phyloP scores from a whole-genome alignment of 2,329 filamentous ascomycete species.

The Stachybotrys echinatus region DNA sequence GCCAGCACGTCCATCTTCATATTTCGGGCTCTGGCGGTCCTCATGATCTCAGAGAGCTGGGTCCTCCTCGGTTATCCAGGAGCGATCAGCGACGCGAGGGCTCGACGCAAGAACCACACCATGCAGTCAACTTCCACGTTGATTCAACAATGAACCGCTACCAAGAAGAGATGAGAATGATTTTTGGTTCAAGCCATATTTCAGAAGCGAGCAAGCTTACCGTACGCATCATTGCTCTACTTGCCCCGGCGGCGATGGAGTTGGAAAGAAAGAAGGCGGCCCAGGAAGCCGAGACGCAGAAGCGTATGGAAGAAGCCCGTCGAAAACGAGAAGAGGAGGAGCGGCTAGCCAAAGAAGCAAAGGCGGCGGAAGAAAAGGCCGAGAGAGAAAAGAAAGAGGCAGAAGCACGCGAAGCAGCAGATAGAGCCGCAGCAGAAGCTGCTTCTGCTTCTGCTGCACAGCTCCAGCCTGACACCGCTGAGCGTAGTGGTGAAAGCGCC shows the following conservation, averaged over 20 bases:
- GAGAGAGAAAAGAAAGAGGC: conserved; percentile 64
- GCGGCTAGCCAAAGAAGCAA: conserved; percentile 61
- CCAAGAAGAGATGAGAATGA: conserved; percentile 82
- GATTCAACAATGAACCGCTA: conserved; percentile 72
- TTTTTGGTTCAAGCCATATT: conserved; percentile 63
- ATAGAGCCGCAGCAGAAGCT: conserved; percentile 54
- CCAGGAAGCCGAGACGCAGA: conserved; percentile 44
- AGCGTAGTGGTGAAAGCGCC: conserved; percentile 24
- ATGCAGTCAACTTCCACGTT: conserved; percentile 70
- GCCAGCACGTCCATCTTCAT: conserved; percentile 53
- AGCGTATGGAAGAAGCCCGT: conserved; percentile 51
- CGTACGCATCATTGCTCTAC: conserved; percentile 62
- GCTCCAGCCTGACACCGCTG: conserved; percentile 4
- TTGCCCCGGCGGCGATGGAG: conserved; percentile 82
- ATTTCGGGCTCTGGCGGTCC: conserved; percentile 44
- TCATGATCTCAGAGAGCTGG: conserved; percentile 47
- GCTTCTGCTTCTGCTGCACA: conserved; percentile 19
- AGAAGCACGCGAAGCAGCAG: conserved; percentile 58
- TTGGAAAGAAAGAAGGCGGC: conserved; percentile 68
- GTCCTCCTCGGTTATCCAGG: conserved; percentile 33
- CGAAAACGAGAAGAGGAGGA: conserved; percentile 62
- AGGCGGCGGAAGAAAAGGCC: conserved; percentile 64
- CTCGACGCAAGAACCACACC: conserved; percentile 56
- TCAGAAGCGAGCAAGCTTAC: conserved; percentile 66
- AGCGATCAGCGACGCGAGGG: conserved; percentile 43